Conservation (phyloP, 2,329 filamentous ascomycete species). For the Cryphonectria radicalis region DNA sequence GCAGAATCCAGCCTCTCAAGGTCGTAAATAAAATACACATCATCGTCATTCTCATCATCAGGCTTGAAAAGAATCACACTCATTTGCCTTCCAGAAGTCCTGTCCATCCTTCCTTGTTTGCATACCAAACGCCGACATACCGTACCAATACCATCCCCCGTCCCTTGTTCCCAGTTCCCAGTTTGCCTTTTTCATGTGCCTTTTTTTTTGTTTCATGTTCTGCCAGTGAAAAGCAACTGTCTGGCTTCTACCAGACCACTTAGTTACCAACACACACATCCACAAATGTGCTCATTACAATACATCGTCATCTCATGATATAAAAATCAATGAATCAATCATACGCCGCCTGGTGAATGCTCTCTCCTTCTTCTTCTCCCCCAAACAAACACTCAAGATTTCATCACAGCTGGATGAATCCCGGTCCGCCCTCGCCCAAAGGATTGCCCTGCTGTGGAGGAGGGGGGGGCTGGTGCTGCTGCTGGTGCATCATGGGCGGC, state of each 20-base stretch:
- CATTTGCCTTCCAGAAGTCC: background rate
- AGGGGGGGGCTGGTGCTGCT: background rate
- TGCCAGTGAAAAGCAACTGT: background rate
- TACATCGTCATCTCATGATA: background rate
- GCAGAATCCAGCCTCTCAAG: background rate
- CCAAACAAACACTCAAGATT: background rate
- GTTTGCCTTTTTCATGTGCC: background rate
- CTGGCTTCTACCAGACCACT: background rate
- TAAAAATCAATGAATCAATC: background rate
- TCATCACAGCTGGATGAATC: slow-evolving; percentile 8
- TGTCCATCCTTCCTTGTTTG: slow-evolving; percentile 1
- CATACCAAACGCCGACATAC: background rate
- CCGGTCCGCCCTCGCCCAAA: background rate
- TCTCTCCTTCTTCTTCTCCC: background rate
- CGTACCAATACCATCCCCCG: background rate
- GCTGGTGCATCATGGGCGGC: slow-evolving; percentile 11
- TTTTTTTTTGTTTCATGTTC: background rate
- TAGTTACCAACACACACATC: background rate
- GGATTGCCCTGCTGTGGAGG: background rate
- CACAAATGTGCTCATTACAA: background rate
- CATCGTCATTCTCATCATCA: background rate
- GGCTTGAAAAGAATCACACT: background rate
- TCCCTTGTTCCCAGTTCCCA: background rate
- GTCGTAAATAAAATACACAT: background rate
- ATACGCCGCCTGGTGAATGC: background rate